A percentile compares a stretch with the other conserved stretches of the same genome.
Conservation (phyloP, 2,329 filamentous ascomycete species). For the Aspergillus glaucus region DNA sequence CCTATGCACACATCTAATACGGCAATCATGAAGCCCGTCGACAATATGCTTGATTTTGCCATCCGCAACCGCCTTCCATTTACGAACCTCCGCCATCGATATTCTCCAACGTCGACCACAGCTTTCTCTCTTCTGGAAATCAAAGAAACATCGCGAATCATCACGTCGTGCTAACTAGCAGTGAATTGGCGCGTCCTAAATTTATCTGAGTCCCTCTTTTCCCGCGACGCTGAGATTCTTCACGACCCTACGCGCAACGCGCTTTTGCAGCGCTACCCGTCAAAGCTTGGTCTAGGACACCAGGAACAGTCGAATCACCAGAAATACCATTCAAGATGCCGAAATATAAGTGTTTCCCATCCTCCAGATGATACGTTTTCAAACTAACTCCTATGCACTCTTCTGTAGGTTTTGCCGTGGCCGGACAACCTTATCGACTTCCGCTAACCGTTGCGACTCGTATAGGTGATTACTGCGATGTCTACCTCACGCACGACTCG, state of each 20-base stretch:
- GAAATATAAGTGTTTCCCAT: conserved; percentile 62
- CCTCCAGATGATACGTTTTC: conserved; percentile 1
- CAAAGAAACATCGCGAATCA: not conserved
- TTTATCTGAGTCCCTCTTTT: not conserved
- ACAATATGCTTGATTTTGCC: not conserved
- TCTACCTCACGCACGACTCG: conserved; percentile 98
- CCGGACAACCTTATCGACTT: not conserved
- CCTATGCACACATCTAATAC: too few species aligned
- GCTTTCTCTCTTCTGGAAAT: not conserved
- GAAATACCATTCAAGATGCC: conserved; percentile 58
- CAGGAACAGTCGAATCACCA: conserved; percentile 3
- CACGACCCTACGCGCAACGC: conserved; percentile 11
- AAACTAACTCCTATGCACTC: conserved; percentile 51
- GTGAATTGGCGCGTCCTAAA: not conserved
- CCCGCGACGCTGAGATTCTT: not conserved
- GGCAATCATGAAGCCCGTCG: too few species aligned
- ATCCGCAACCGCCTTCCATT: not conserved
- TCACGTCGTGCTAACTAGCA: not conserved
- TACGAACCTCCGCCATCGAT: not conserved
- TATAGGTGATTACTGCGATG: conserved; percentile 92
- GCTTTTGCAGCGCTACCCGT: conserved; percentile 11
- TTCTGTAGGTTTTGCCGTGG: conserved; percentile 53
- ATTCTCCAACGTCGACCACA: not conserved
- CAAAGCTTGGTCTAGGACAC: conserved; percentile 3
- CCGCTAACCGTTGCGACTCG: conserved; percentile 1